A percentile compares a stretch with the other conserved stretches of the same genome.
phyloP scores from a whole-genome alignment of 441 rosid species.

The Croton setiger region DNA sequence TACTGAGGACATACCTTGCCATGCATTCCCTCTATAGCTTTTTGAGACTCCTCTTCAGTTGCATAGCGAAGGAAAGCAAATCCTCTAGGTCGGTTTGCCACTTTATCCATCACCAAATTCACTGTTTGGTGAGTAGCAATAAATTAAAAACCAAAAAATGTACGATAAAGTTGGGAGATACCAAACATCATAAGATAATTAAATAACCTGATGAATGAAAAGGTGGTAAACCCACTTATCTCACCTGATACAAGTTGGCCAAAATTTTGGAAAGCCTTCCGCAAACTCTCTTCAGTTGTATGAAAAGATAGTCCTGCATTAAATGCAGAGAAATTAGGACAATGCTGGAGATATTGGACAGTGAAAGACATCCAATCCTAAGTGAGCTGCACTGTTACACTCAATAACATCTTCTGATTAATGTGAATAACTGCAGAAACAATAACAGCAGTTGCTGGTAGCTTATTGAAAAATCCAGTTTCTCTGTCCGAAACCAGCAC shows the following conservation, averaged over 20 bases:
- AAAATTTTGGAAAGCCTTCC: slow-evolving; percentile 58
- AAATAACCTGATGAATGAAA: neutral
- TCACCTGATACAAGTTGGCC: slow-evolving; percentile 62
- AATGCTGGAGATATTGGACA: neutral
- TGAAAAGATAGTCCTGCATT: slow-evolving; percentile 73
- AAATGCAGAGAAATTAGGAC: neutral
- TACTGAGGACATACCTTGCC: slow-evolving; percentile 55
- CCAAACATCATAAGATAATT: neutral
- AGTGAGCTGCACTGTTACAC: neutral
- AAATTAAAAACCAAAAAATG: slow-evolving; percentile 7
- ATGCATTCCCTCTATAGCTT: slow-evolving; percentile 81
- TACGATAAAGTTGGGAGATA: neutral
- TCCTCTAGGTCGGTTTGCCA: slow-evolving; percentile 73
- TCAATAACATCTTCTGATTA: too few species aligned
- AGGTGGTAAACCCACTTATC: slow-evolving; percentile 5
- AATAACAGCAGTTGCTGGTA: neutral
- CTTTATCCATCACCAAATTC: slow-evolving; percentile 72
- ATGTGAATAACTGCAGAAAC: neutral
- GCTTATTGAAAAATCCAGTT: neutral
- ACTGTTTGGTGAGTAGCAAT: slow-evolving; percentile 29
- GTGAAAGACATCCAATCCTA: neutral
- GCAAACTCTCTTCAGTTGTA: slow-evolving; percentile 63
- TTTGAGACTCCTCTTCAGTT: slow-evolving; percentile 64
- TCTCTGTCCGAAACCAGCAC: neutral
- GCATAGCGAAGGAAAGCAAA: slow-evolving; percentile 69